Conservation (phyloP, 106 monocot species). For the Vanilla planifolia region DNA sequence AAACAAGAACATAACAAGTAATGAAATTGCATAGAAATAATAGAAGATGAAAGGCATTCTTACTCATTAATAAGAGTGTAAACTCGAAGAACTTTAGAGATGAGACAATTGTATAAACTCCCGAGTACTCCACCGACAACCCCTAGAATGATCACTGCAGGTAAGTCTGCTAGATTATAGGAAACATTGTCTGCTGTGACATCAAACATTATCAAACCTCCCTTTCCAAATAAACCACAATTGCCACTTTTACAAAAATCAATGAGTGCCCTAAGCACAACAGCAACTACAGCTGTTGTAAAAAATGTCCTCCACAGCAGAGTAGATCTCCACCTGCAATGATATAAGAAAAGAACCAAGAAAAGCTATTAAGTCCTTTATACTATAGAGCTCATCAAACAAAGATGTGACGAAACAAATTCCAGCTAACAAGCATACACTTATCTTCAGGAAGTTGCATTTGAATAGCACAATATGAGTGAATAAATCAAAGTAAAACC, state of each 20-base stretch:
- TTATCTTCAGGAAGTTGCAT: background rate
- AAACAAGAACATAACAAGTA: background rate
- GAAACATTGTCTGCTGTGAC: conserved; percentile 46
- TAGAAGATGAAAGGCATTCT: conserved; percentile 13
- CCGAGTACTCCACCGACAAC: conserved; percentile 71
- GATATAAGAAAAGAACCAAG: background rate
- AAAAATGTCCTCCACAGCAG: conserved; percentile 84
- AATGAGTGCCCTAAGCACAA: conserved; percentile 63
- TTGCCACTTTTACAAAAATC: conserved; percentile 68
- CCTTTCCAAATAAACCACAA: conserved; percentile 80
- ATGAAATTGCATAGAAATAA: background rate
- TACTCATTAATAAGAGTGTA: conserved; percentile 71
- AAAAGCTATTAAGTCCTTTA: background rate
- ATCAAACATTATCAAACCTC: conserved; percentile 83
- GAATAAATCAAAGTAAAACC: background rate
- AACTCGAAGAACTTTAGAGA: conserved; percentile 50
- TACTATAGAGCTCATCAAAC: background rate
- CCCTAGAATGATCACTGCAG: conserved; percentile 65
- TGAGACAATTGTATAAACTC: conserved; percentile 68
- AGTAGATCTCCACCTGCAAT: conserved; percentile 71
- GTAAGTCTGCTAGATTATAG: conserved; percentile 54
- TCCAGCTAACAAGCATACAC: background rate
- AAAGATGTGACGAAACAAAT: background rate
- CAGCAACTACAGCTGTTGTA: conserved; percentile 75
- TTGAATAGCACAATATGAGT: background rate